Conservation (phyloP, 192 early-diverging fungal species). For the Umbelopsis sp. region DNA sequence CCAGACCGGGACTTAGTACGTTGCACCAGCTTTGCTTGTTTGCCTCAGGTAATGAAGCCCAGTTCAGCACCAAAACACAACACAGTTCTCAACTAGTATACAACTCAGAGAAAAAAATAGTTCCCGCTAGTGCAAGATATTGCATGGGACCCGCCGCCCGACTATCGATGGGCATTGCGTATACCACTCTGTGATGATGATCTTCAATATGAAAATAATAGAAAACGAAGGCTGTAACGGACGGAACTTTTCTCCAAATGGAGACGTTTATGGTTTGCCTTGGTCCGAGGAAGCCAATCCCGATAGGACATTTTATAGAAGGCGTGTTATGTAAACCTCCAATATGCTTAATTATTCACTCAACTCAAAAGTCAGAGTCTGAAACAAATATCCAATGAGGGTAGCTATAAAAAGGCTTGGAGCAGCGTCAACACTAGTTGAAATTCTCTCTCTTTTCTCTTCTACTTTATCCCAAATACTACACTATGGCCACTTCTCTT, state of each 20-base stretch:
- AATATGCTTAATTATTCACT: background rate
- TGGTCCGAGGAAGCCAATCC: background rate
- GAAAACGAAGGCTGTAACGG: background rate
- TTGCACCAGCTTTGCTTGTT: background rate
- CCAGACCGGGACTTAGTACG: background rate
- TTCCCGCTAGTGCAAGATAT: no score
- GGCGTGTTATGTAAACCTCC: background rate
- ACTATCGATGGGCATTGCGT: background rate
- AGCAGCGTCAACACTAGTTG: background rate
- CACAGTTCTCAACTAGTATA: background rate
- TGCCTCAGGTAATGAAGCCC: background rate
- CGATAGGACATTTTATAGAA: background rate
- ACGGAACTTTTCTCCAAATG: background rate
- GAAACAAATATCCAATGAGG: background rate
- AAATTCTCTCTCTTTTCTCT: background rate
- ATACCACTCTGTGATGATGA: no score
- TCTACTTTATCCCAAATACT: background rate
- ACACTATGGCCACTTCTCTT: constrained; percentile 15
- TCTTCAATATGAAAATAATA: no score
- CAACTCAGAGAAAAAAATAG: background rate
- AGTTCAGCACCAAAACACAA: background rate
- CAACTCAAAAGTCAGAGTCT: background rate
- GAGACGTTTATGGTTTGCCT: background rate
- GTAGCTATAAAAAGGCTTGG: background rate
- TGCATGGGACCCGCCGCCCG: background rate